phyloP scores from a whole-genome alignment of 805 yeast species.

The Sugiyamaella lignohabitans region DNA sequence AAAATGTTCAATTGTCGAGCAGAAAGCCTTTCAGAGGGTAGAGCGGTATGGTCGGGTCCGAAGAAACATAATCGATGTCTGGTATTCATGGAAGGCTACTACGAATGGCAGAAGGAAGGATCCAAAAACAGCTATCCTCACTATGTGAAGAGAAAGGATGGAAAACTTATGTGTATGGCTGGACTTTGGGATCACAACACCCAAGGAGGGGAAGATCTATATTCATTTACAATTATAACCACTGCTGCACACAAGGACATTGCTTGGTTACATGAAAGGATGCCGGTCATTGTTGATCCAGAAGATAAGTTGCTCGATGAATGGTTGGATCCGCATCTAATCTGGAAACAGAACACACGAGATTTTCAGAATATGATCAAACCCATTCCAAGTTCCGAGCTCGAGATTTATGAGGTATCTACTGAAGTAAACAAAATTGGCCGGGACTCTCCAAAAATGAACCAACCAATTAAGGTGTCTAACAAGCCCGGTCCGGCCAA shows the following conservation, averaged over 20 bases:
- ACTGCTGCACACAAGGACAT: slow-evolving; percentile 58
- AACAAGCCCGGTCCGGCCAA: slow-evolving; percentile 2
- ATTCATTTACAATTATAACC: slow-evolving; percentile 66
- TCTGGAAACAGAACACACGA: slow-evolving; percentile 24
- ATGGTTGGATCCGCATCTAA: slow-evolving; percentile 51
- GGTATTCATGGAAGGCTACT: slow-evolving; percentile 77
- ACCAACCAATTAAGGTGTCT: slow-evolving; percentile 25
- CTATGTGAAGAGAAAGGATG: slow-evolving; percentile 50
- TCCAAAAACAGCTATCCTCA: slow-evolving; percentile 55
- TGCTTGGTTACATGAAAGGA: slow-evolving; percentile 66
- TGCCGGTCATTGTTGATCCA: slow-evolving; percentile 67
- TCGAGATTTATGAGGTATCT: slow-evolving; percentile 52
- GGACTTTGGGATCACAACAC: slow-evolving; percentile 40
- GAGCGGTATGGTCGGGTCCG: slow-evolving; percentile 53
- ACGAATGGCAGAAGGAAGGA: slow-evolving; percentile 60
- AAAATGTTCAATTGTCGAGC: slow-evolving; percentile 60
- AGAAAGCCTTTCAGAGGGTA: slow-evolving; percentile 48
- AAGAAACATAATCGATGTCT: slow-evolving; percentile 54
- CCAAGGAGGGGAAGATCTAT: slow-evolving; percentile 25
- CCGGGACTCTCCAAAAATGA: slow-evolving; percentile 41
- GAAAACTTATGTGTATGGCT: slow-evolving; percentile 56
- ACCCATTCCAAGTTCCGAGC: slow-evolving; percentile 31
- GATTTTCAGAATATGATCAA: slow-evolving; percentile 38
- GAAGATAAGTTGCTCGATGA: slow-evolving; percentile 43
- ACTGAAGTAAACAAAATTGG: slow-evolving; percentile 57